phyloP scores from a whole-genome alignment of 129 eudicot genomes.

The Smallanthus sonchifolius region DNA sequence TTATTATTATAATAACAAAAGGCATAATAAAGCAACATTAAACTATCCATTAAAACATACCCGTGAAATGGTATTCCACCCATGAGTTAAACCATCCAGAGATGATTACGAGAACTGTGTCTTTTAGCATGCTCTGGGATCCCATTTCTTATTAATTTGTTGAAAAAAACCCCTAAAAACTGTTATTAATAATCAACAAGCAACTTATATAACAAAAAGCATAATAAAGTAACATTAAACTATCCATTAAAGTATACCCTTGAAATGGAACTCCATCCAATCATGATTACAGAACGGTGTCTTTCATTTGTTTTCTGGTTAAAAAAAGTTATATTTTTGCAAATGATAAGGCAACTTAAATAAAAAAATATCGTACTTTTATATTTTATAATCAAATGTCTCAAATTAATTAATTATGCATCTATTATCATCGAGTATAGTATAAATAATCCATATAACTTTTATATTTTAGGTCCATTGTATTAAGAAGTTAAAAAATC shows the following conservation, averaged over 20 bases:
- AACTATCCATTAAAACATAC: constrained; percentile 6
- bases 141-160: too few relatives aligned
- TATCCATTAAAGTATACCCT: constrained; percentile 7
- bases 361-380: not conserved
- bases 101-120: too few relatives aligned
- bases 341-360: not conserved
- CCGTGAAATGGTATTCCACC: constrained; percentile 26
- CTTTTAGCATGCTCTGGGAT: too few relatives aligned
- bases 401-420: not conserved
- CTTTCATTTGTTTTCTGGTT: constrained; percentile 3
- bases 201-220: not conserved
- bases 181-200: too few relatives aligned
- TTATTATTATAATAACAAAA: too few relatives aligned
- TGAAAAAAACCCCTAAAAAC: too few relatives aligned
- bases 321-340: not conserved
- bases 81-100: too few relatives aligned
- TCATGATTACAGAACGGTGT: constrained; percentile 16
- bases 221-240: constrained; percentile 11
- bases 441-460: too few relatives aligned
- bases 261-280: constrained; percentile 25
- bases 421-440: not conserved
- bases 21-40: constrained; percentile 11
- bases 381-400: not conserved
- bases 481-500: too few relatives aligned
- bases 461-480: too few relatives aligned